phyloP scores from a whole-genome alignment of 225 moss, liverwort and hornwort species.

The Climacium dendroides region DNA sequence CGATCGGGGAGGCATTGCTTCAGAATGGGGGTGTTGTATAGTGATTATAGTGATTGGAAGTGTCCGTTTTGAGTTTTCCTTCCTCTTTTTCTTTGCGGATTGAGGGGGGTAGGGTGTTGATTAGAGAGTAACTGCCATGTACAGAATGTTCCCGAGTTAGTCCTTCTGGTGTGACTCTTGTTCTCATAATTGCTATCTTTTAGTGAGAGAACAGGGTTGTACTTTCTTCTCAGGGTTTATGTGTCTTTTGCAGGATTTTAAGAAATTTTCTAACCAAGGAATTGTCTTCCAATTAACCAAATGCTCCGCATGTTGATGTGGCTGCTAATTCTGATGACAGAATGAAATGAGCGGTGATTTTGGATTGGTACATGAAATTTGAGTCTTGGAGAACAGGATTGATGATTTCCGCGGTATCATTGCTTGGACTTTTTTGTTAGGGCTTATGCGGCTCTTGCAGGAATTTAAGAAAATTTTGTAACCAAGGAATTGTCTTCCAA shows the following conservation, averaged over 20 bases:
- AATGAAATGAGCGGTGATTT: too few relatives aligned
- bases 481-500: background rate
- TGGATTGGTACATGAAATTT: too few relatives aligned
- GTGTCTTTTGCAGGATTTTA: background rate
- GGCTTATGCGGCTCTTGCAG: background rate
- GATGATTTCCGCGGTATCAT: too few relatives aligned
- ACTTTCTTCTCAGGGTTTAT: background rate
- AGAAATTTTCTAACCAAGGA: background rate
- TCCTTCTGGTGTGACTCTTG: background rate
- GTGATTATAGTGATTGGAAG: background rate
- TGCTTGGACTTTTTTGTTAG: background rate
- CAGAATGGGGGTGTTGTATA: background rate
- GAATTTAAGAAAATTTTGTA: background rate
- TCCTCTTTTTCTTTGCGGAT: background rate
- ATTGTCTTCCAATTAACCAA: background rate
- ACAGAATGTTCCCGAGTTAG: background rate
- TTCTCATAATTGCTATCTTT: background rate
- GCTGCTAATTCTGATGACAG: background rate
- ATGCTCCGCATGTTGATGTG: background rate
- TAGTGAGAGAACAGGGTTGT: background rate
- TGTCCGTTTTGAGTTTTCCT: background rate
- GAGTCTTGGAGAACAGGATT: background rate
- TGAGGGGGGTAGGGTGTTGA: background rate
- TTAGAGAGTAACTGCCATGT: background rate
- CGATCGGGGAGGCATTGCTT: background rate